Evolutionary conservation across 2,329 filamentous ascomycete species (phyloP).

Genomic region (Biscogniauxia marginata): DNA sequence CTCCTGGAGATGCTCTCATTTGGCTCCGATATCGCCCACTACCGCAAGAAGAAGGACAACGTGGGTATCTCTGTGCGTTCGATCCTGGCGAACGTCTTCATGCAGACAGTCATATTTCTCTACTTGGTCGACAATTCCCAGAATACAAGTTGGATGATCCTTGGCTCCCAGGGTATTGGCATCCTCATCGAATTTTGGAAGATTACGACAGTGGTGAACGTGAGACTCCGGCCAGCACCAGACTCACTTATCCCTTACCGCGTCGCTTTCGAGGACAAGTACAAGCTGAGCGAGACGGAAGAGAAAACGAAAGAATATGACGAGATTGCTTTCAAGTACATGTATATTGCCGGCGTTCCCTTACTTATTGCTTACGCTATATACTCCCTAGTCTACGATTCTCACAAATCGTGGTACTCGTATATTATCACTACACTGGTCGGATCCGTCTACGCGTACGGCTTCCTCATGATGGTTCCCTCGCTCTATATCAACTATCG

Average conservation of each 20-base stretch:
- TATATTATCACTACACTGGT: constrained; percentile 95
- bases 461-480: constrained; percentile 99
- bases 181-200: constrained; percentile 78
- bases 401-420: constrained; percentile 97
- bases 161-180: constrained; percentile 87
- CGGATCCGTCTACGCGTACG: constrained; percentile 94
- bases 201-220: constrained; percentile 90
- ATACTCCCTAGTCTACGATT: constrained; percentile 90
- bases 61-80: constrained; percentile 94
- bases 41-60: constrained; percentile 99
- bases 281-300: constrained; percentile 91
- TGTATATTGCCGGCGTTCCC: constrained; percentile 89
- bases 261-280: constrained; percentile 91
- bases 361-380: constrained; percentile 83
- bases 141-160: constrained; percentile 98
- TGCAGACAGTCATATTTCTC: constrained; percentile 94
- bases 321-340: constrained; percentile 94
- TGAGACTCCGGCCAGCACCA: constrained; percentile 71
- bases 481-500: constrained; percentile 98
- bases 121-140: constrained; percentile 97
- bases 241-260: constrained; percentile 75
- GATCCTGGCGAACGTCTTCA: constrained; percentile 95
- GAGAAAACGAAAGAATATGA: constrained; percentile 99
- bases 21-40: constrained; percentile 96
- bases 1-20: constrained; percentile 95